These are phyloP conservation scores for Haplosporangium gracile DNA, from an alignment of 192 early-diverging fungal genomes.

Conservation along the genomic window DNA sequence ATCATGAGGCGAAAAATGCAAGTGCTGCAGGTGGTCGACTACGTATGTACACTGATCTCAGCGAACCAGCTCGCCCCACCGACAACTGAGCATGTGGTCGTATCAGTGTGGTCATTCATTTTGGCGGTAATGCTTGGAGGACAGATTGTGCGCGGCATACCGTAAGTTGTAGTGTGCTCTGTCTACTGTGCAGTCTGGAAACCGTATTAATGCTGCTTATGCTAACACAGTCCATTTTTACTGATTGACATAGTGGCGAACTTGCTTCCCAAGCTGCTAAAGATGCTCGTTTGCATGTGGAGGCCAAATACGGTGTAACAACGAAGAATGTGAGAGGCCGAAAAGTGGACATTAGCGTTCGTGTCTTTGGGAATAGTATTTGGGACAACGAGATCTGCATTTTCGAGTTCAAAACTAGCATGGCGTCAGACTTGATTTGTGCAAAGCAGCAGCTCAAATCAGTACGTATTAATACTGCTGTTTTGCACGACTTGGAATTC, in stretches of 20 bases:
- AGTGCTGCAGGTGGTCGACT: conserved; percentile 16
- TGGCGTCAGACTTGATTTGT: conserved; percentile 14
- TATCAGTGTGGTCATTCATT: conserved; percentile 23
- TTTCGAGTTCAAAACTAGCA: conserved; percentile 15
- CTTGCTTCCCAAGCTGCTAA: conserved; percentile 20
- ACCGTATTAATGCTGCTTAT: neutral
- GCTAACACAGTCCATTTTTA: conserved; percentile 1
- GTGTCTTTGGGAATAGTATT: conserved; percentile 1
- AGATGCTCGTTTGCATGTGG: conserved; percentile 19
- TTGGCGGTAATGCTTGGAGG: conserved; percentile 13
- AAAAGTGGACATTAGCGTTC: conserved; percentile 25
- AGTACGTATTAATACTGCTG: conserved; percentile 18
- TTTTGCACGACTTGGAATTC: conserved; percentile 24
- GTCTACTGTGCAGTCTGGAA: neutral
- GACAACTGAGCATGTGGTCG: conserved; percentile 15
- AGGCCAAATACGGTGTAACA: conserved; percentile 15
- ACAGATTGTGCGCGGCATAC: conserved; percentile 14
- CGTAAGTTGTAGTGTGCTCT: conserved; percentile 12
- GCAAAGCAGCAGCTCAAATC: conserved; percentile 20
- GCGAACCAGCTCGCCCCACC: conserved; percentile 14
- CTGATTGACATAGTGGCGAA: conserved; percentile 11
- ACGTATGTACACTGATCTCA: conserved; percentile 25
- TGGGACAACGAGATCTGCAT: conserved; percentile 29
- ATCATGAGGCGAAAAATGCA: conserved; percentile 6
- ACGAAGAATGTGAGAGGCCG: conserved; percentile 17